Evolutionary conservation across 192 early-diverging fungal species (phyloP).

Genomic region (Paraglomus occultum): DNA sequence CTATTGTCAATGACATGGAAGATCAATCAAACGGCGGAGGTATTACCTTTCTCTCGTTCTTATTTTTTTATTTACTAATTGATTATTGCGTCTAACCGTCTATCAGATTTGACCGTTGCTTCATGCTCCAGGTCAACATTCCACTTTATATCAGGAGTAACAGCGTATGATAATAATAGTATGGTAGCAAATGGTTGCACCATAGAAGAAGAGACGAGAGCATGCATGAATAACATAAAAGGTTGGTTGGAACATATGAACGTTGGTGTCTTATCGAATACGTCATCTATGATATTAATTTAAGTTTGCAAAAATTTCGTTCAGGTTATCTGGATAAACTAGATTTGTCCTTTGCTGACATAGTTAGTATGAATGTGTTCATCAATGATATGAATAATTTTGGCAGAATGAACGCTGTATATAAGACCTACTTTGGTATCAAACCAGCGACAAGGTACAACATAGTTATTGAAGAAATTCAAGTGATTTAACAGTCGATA

Average conservation of each 20-base stretch:
- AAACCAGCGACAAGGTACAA: constrained; percentile 73
- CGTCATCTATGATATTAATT: background rate
- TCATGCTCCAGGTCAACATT: constrained; percentile 1
- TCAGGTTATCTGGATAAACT: constrained; percentile 42
- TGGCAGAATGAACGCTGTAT: constrained; percentile 57
- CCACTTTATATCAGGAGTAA: constrained; percentile 45
- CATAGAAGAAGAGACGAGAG: constrained; percentile 49
- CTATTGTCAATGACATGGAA: no score
- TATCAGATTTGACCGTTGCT: constrained; percentile 7
- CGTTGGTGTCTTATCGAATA: background rate
- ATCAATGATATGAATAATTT: constrained; percentile 68
- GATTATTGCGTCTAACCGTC: constrained; percentile 2
- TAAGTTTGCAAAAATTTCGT: background rate
- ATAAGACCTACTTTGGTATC: constrained; percentile 65
- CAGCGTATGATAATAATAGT: constrained; percentile 35
- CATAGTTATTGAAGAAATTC: background rate
- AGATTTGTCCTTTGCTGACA: constrained; percentile 51
- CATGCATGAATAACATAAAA: constrained; percentile 48
- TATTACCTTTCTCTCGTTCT: background rate
- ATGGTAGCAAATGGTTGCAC: constrained; percentile 1
- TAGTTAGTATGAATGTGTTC: constrained; percentile 66
- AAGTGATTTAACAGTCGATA: no score
- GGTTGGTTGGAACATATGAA: constrained; percentile 22
- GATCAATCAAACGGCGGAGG: no score
- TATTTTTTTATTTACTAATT: background rate